phyloP scores from a whole-genome alignment of 2,329 filamentous ascomycete genomes.

The Nannizzia gypsea region DNA sequence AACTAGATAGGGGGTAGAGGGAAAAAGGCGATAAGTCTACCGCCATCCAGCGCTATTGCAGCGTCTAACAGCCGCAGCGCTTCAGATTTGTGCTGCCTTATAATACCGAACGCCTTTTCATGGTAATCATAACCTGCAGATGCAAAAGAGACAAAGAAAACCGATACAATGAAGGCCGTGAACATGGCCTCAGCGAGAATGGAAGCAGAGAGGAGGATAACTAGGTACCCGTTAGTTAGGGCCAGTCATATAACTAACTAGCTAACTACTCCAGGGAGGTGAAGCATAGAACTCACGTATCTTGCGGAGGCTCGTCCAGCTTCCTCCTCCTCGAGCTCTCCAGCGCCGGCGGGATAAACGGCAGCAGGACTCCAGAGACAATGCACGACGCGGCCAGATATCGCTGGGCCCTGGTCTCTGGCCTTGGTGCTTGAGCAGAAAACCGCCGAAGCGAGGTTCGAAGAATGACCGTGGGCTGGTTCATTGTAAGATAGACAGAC shows the following conservation, averaged over 20 bases:
- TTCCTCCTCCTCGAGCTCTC: conserved; percentile 35
- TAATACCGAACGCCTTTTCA: background rate
- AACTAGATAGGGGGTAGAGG: too few relatives aligned
- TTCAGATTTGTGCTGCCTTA: background rate
- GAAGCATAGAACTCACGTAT: conserved; percentile 10
- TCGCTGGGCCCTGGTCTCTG: conserved; percentile 30
- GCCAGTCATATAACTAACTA: too few relatives aligned
- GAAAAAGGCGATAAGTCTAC: too few relatives aligned
- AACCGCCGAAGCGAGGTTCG: conserved; percentile 35
- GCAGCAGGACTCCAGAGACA: conserved; percentile 33
- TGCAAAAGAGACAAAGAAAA: background rate
- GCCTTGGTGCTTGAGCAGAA: conserved; percentile 26
- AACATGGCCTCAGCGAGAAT: conserved; percentile 25
- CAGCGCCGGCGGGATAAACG: conserved; percentile 37
- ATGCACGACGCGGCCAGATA: conserved; percentile 33
- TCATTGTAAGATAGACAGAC: background rate
- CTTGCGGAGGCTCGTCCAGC: conserved; percentile 26
- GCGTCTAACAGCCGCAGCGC: too few relatives aligned
- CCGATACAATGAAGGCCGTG: background rate
- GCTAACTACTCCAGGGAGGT: background rate
- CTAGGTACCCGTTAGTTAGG: conserved; percentile 13
- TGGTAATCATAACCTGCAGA: background rate
- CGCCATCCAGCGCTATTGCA: too few relatives aligned
- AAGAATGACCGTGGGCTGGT: conserved; percentile 1
- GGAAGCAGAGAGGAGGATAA: conserved; percentile 33